Evolutionary conservation across 352 stramenopile species (phyloP).

Genomic region (Achlya hypogyna): DNA sequence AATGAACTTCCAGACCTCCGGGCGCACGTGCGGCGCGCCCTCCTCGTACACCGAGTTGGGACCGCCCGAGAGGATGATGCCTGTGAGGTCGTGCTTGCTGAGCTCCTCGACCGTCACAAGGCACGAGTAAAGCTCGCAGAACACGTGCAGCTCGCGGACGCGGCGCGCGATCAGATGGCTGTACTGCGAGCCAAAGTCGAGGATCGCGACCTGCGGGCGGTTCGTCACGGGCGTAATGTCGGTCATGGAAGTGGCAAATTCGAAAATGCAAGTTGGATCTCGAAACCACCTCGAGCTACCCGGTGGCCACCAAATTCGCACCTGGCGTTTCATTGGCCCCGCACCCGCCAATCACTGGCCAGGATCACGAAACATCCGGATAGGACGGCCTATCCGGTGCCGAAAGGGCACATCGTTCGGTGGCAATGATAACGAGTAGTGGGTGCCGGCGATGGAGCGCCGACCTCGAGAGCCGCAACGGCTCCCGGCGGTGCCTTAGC

Average conservation of each 20-base stretch:
- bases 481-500: no score
- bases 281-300: background rate
- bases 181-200: constrained; percentile 99
- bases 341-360: background rate
- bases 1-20: constrained; percentile 95
- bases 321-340: background rate
- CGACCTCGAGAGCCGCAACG: no score
- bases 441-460: no score
- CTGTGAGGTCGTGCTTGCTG: constrained; percentile 88
- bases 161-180: constrained; percentile 98
- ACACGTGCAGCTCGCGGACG: constrained; percentile 97
- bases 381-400: no score
- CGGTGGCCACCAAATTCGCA: background rate
- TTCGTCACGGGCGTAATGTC: constrained; percentile 65
- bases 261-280: no score
- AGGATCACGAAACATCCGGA: background rate
- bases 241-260: constrained; percentile 7
- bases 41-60: constrained; percentile 96
- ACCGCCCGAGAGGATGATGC: constrained; percentile 97
- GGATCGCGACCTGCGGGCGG: constrained; percentile 95
- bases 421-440: no score
- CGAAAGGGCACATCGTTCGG: no score
- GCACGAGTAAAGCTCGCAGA: constrained; percentile 99
- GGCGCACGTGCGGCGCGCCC: constrained; percentile 89
- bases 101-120: constrained; percentile 90